Percentiles rank a stretch among this genome's conserved stretches.
phyloP scores from a whole-genome alignment of 768 basidiomycete species.

The Bullera alba region DNA sequence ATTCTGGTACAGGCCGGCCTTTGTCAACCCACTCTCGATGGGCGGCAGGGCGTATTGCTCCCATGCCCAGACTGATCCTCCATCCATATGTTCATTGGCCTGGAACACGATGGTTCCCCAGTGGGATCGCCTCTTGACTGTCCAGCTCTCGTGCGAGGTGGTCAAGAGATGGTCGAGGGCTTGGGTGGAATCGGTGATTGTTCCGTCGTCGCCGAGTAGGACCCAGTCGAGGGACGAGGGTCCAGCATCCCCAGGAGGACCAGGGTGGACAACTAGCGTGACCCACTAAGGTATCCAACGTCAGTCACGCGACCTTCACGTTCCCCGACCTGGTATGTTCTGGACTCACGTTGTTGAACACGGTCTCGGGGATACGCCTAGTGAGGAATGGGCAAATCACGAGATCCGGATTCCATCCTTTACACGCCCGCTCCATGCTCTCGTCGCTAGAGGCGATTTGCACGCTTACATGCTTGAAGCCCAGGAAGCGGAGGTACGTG shows the following conservation, averaged over 20 bases:
- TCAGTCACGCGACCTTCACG: slow-evolving; percentile 2
- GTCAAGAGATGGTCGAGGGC: slow-evolving; percentile 16
- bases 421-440: slow-evolving; percentile 22
- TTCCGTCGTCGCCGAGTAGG: slow-evolving; percentile 32
- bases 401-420: slow-evolving; percentile 22
- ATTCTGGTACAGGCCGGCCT: slow-evolving; percentile 33
- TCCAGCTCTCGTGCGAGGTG: not conserved
- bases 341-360: slow-evolving; percentile 28
- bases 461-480: slow-evolving; percentile 22
- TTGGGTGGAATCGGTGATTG: slow-evolving; percentile 11
- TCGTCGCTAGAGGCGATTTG: slow-evolving; percentile 32
- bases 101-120: slow-evolving; percentile 40
- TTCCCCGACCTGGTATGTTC: not conserved
- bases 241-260: slow-evolving; percentile 40
- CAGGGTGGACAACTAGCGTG: slow-evolving; percentile 38
- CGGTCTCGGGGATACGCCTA: slow-evolving; percentile 24
- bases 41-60: slow-evolving; percentile 30
- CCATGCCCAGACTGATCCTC: slow-evolving; percentile 41
- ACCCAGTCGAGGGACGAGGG: slow-evolving; percentile 42
- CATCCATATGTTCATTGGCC: slow-evolving; percentile 38
- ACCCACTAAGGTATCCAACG: slow-evolving; percentile 20
- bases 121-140: slow-evolving; percentile 13
- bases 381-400: slow-evolving; percentile 40
- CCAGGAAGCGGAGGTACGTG: slow-evolving; percentile 23
- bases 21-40: slow-evolving; percentile 21